A percentile compares a stretch with the other conserved stretches of the same genome.
phyloP scores from a whole-genome alignment of 768 basidiomycete species.

The Mycena vitilis region DNA sequence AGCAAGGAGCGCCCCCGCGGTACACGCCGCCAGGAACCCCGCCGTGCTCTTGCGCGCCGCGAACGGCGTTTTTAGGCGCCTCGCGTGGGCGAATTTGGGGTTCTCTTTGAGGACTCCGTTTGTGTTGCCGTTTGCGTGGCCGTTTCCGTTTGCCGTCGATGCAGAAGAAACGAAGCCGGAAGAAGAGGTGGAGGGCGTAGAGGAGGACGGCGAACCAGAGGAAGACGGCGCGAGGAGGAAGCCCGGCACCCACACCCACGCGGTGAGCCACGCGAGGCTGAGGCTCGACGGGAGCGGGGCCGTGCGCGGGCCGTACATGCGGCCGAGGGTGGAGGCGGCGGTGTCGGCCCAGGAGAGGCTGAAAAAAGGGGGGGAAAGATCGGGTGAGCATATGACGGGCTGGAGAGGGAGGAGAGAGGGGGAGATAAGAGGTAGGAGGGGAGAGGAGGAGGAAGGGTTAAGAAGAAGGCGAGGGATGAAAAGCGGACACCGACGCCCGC shows the following conservation, averaged over 20 bases:
- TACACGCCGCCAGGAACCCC: constrained; percentile 38
- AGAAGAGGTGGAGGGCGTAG: too few species aligned
- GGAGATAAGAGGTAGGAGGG: too few species aligned
- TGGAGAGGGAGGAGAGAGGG: too few species aligned
- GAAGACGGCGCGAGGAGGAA: constrained; percentile 56
- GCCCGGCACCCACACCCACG: constrained; percentile 28
- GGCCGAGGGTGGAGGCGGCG: constrained; percentile 90
- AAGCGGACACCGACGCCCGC: too few species aligned
- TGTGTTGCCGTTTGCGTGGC: background rate
- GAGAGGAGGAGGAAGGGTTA: too few species aligned
- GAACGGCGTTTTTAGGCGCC: constrained; percentile 31
- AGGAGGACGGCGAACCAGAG: constrained; percentile 55
- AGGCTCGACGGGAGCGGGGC: constrained; percentile 63
- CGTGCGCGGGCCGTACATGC: constrained; percentile 82
- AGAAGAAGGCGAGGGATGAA: too few species aligned
- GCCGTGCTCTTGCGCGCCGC: constrained; percentile 42
- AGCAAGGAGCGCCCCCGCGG: constrained; percentile 27
- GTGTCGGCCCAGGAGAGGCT: constrained; percentile 98
- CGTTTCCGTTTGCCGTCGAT: background rate
- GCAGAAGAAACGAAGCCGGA: too few species aligned
- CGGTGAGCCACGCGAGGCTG: constrained; percentile 50
- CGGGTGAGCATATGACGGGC: too few species aligned
- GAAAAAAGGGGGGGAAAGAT: too few species aligned
- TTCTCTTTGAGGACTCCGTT: constrained; percentile 26
- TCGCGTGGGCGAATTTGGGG: constrained; percentile 3